Evolutionary conservation across 2,329 filamentous ascomycete genomes (phyloP).

Genomic region (Fusarium robinianum): DNA sequence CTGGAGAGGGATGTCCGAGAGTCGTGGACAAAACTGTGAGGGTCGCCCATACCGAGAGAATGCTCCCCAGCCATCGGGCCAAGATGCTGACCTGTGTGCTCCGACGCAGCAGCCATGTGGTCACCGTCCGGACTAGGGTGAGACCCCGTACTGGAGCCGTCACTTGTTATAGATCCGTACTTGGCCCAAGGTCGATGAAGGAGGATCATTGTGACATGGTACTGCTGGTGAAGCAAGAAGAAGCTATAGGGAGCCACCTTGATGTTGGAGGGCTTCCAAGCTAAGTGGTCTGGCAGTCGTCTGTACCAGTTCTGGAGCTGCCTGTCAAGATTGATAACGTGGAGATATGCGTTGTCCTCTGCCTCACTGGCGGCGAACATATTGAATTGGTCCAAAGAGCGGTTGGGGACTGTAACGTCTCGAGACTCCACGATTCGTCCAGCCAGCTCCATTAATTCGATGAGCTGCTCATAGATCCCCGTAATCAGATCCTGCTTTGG

Average conservation of each 20-base stretch:
- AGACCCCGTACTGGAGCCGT: constrained; percentile 40
- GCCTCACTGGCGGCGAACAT: constrained; percentile 38
- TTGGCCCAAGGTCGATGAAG: constrained; percentile 58
- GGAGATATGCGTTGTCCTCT: constrained; percentile 54
- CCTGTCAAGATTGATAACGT: constrained; percentile 55
- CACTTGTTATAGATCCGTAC: constrained; percentile 48
- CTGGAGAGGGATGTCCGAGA: constrained; percentile 52
- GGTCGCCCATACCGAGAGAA: constrained; percentile 38
- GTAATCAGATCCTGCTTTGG: constrained; percentile 23
- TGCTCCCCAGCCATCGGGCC: constrained; percentile 26
- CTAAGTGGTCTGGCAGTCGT: constrained; percentile 52
- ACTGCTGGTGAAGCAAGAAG: constrained; percentile 60
- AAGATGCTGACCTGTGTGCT: constrained; percentile 23
- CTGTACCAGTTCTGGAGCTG: constrained; percentile 60
- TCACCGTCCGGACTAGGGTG: constrained; percentile 40
- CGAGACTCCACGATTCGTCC: constrained; percentile 55
- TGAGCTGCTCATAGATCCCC: constrained; percentile 55
- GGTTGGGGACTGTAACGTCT: constrained; percentile 43
- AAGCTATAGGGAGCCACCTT: constrained; percentile 55
- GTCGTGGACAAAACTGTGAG: constrained; percentile 45
- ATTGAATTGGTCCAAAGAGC: constrained; percentile 38
- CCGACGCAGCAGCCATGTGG: constrained; percentile 14
- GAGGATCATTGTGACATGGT: constrained; percentile 57
- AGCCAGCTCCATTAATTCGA: constrained; percentile 60
- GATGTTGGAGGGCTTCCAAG: constrained; percentile 56